Evolutionary conservation across 768 basidiomycete genomes (phyloP), one percentile per base, ranked within the genome.

Genomic region (Lactarius sp.): DNA sequence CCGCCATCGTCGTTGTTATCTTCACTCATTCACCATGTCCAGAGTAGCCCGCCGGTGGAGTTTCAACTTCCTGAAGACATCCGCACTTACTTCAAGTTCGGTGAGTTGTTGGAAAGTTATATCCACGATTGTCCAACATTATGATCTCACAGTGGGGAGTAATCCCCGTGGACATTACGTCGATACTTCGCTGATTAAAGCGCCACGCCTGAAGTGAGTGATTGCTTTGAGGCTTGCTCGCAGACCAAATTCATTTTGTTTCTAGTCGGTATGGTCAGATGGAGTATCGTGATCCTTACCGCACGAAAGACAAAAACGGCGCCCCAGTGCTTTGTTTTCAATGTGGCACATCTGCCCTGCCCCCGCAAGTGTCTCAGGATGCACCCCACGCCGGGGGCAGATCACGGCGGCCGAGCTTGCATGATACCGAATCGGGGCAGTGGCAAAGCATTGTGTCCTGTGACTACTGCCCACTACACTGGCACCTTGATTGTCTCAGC

Each of bases 401-500:
- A 60, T 75, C 81, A 49, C 81, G 85, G 67, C 76, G 83, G 67
- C 79, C 80, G 7, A 72, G 74, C 6, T 62, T 69, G 34, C 73
- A 78, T 72, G 71, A 71, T 68, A 64, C 73, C 74, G 75, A 80
- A 27, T 86, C 87, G 64, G 76, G 79, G 12, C 60, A 59, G 54
- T 88, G 87, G 78, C 85, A 80, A 73, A 79, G 81, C 69, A 93
- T 98, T 56, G 79, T 98, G 67, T 92, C 94, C 27, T 99, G 97
- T 73, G 97, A 99, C 75, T 92, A 94, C 71, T 99, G 97, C 75
- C 82, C 81, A 65, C 82, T 96, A 51, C 91, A 95, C 73, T 99
- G 96, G 91, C 97, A 99, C 72, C 83, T 98, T 60, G 97, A 98
- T 73, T 99, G 97, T 70, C 79, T 98, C 34, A 88, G 92, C 69